Evolutionary conservation across 1,284 basidiomycete species (phyloP), one percentile per base, ranked within the genome.

Genomic region (Ustilago shanxiensis): DNA sequence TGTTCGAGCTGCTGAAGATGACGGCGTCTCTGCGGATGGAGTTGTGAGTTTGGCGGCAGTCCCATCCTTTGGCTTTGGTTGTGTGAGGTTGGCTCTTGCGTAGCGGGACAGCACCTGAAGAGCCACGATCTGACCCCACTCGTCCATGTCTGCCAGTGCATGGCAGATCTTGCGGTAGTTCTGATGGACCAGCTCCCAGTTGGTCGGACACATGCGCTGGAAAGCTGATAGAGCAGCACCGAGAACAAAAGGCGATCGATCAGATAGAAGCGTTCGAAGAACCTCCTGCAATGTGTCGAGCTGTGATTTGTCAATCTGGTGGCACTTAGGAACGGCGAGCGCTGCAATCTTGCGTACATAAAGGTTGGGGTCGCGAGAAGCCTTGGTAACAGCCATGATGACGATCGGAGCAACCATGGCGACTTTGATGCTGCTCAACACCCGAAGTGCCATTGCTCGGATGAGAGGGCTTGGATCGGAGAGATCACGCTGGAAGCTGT

Each of bases 401-500:
- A 97, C 93, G 56, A 98, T 90, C 71, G 91, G 90, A 54, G 91
- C 93, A 63, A 97, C 93, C 89, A 93, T 93, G 4, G 92, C 91
- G 2, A 97, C 92, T 71, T 92, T 91, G 81, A 98, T 95, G 10
- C 94, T 94, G 68, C 93, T 94, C 51, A 98, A 89, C 1, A 98
- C 95, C n/a, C 95, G 90, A 51, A 98, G 88, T 3, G 94, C 94
- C 95, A 97, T 97, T 13, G 93, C 93, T n/a, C 87, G 85, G n/a
- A 88, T 85, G 79, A 98, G 90, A 0, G 97, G 96, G 69, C 92
- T 97, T 9, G 91, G 89, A 83, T 99, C 96, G 1, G 92, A 91
- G 20, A 99, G 89, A 87, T 99, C 97, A 86, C 95, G 95, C 87
- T 99, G 97, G 85, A 98, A 98, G 11, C 96, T 97, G 88, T 99